Evolutionary conservation across 2,329 filamentous ascomycete species (phyloP), one percentile per base, ranked within the genome.

Genomic region (Amesomyces nigricolor): DNA sequence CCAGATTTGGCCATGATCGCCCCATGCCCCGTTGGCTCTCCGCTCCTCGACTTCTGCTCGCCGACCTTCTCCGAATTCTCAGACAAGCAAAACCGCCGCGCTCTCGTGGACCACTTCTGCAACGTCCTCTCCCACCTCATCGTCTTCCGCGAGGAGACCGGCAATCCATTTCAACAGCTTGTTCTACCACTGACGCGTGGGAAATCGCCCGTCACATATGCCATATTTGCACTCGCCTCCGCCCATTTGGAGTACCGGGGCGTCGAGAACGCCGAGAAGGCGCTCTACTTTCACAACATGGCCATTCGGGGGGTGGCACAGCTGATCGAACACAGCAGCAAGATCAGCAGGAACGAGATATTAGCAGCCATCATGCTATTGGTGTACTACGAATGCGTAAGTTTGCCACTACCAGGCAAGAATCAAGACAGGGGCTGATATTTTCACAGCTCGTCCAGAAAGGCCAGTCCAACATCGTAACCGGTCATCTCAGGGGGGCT

Each of bases 191-290:
- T 86, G 39, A 81, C 79, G 2, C 73, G 77, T 47, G 72, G 66
- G 43, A 82, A 79, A 63, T 72, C 73, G 0, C 77, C 81, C 1
- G 78, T 96, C 4, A 87, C 88, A 68, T 89, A 94, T 65, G 89
- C 91, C 9, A 87, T 96, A 57, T 91, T 89, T 56, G 90, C 91
- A 0, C 74, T 96, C 7, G 83, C 89, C 0, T 88, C 87, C 54
- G 92, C 91, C 56, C 94, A 96, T 67, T 74, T 95, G 56, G 87
- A 92, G 61, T 89, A 81, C 47, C 72, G 80, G 26, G 79, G 79
- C 2, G 71, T 81, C 5, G 70, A 76, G 26, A 78, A 76, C 19
- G 66, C 70, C 17, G 80, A 85, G 61, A 79, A 77, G 61, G 82
- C 81, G 37, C 68, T 83, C 1, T 76, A 76, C 58, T 84, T 83